These are phyloP conservation scores for Sistotremastrum suecicum DNA, from an alignment of 768 basidiomycete species.

Conservation along the genomic window DNA sequence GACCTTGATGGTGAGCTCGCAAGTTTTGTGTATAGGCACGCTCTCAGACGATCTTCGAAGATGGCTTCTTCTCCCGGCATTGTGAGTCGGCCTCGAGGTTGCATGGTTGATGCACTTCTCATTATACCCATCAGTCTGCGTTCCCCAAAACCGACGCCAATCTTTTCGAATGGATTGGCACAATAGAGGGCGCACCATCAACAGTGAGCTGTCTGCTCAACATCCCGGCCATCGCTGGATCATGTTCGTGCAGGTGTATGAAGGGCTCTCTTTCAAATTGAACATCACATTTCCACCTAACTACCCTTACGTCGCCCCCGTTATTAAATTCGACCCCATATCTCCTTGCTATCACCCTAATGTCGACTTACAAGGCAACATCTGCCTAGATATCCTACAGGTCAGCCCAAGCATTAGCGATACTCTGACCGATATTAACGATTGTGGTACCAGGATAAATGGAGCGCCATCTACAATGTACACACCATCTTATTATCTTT, in stretches of 20 bases:
- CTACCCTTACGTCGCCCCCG: constrained; percentile 78
- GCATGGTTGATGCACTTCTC: not conserved
- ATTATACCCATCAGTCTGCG: constrained; percentile 45
- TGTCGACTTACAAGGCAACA: constrained; percentile 67
- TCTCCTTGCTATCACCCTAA: constrained; percentile 89
- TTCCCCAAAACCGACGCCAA: constrained; percentile 82
- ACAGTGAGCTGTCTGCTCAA: constrained; percentile 31
- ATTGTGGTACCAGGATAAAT: constrained; percentile 50
- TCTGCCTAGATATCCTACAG: constrained; percentile 83
- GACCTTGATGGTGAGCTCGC: constrained; percentile 62
- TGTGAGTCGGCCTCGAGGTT: constrained; percentile 29
- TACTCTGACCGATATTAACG: not conserved
- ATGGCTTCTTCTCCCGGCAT: constrained; percentile 86
- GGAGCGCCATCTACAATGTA: constrained; percentile 88
- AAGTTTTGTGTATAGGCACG: not conserved
- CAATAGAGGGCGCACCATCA: constrained; percentile 67
- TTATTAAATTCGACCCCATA: constrained; percentile 59
- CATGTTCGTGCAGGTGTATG: constrained; percentile 44
- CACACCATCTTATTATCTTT: constrained; percentile 80
- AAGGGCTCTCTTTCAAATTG: constrained; percentile 69
- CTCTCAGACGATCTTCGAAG: constrained; percentile 21
- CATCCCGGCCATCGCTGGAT: not conserved
- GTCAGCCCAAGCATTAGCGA: constrained; percentile 20
- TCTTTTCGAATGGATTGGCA: constrained; percentile 82
- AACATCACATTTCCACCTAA: constrained; percentile 75